phyloP scores from a whole-genome alignment of 345 rosid genomes.

The Citrus sp. region DNA sequence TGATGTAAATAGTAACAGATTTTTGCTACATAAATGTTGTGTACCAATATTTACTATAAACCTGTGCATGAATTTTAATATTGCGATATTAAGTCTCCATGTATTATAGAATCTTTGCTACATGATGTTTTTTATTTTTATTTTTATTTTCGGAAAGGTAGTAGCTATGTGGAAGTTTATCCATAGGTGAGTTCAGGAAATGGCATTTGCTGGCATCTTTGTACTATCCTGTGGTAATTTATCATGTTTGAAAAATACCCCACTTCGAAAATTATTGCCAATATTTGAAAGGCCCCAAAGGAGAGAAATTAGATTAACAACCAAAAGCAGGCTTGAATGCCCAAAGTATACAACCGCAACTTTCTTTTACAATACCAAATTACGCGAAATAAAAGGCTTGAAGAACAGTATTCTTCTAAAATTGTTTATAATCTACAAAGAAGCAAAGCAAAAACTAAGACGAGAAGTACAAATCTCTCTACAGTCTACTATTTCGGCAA shows the following conservation, averaged over 20 bases:
- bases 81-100: neutral
- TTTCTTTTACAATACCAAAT: neutral
- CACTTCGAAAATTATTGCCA: neutral
- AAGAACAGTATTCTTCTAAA: slow-evolving; percentile 32
- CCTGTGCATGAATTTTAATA: neutral
- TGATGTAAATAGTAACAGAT: slow-evolving; percentile 17
- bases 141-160: too few relatives aligned
- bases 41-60: neutral
- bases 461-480: neutral
- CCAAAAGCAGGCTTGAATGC: neutral
- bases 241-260: too few relatives aligned
- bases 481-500: neutral
- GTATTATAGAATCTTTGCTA: neutral
- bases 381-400: neutral
- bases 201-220: neutral
- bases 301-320: neutral
- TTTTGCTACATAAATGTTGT: neutral
- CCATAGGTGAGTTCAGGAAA: neutral
- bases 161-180: neutral
- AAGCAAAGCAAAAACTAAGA: neutral
- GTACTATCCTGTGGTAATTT: neutral
- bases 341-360: neutral
- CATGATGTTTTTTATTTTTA: neutral
- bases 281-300: neutral
- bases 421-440: too few relatives aligned